Evolutionary conservation across 2,329 filamentous ascomycete genomes (phyloP).

Genomic region (Fusarium scirpi): DNA sequence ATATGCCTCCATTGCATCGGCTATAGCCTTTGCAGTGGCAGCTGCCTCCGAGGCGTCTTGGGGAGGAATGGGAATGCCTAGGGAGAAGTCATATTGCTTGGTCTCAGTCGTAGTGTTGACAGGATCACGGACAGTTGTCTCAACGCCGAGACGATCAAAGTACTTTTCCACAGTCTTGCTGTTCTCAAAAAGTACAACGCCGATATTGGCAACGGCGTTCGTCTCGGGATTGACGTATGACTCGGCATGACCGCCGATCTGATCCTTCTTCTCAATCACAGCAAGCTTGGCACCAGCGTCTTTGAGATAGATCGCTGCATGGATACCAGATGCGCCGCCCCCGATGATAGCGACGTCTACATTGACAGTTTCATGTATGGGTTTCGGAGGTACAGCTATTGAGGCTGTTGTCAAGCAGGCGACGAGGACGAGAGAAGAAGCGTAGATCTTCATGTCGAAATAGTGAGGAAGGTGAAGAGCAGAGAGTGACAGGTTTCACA

Average conservation of each 20-base stretch:
- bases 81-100: constrained; percentile 33
- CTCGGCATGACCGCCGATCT: constrained; percentile 40
- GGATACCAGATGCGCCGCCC: constrained; percentile 28
- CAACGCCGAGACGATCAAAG: constrained; percentile 25
- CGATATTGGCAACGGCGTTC: constrained; percentile 20
- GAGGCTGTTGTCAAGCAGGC: not conserved
- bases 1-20: constrained; percentile 18
- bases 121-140: not conserved
- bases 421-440: not conserved
- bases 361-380: not conserved
- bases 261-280: constrained; percentile 33
- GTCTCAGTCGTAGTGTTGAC: not conserved
- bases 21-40: constrained; percentile 3
- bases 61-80: constrained; percentile 32
- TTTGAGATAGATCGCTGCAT: constrained; percentile 24
- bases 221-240: constrained; percentile 34
- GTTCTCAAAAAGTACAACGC: constrained; percentile 29
- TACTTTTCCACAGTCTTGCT: constrained; percentile 31
- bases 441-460: constrained; percentile 4
- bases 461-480: not conserved
- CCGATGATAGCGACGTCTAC: constrained; percentile 33
- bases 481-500: not conserved
- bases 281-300: constrained; percentile 23
- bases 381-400: not conserved
- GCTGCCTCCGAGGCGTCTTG: not conserved